Percentiles rank a stretch among this genome's conserved stretches.
These are phyloP conservation scores for Quaeritorhiza haematococci DNA, from an alignment of 371 early-diverging fungal species.

Conservation along the genomic window DNA sequence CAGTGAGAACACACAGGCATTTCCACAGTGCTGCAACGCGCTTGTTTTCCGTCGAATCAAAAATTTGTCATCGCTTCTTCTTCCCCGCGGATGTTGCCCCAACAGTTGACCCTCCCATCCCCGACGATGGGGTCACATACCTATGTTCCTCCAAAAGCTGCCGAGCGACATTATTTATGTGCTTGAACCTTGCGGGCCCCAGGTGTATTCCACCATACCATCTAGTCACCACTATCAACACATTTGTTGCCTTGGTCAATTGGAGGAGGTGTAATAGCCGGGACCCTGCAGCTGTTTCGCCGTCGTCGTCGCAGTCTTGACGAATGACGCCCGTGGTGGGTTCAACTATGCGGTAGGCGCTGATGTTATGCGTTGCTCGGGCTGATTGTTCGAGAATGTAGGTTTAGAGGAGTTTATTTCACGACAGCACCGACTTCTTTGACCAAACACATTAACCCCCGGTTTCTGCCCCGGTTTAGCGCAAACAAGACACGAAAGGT, in stretches of 20 bases:
- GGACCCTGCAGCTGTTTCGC: conserved; percentile 48
- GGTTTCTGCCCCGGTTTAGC: neutral
- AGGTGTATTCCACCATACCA: conserved; percentile 88
- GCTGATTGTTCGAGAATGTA: conserved; percentile 29
- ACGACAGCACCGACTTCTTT: neutral
- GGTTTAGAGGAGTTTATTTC: neutral
- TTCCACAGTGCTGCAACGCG: too few relatives aligned
- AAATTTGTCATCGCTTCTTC: too few relatives aligned
- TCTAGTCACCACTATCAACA: conserved; percentile 78
- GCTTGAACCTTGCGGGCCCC: conserved; percentile 83
- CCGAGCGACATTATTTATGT: conserved; percentile 82
- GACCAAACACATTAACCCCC: too few relatives aligned
- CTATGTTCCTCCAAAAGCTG: conserved; percentile 46
- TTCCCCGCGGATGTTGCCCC: too few relatives aligned
- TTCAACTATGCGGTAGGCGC: conserved; percentile 74
- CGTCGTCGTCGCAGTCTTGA: conserved; percentile 43
- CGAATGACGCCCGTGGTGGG: neutral
- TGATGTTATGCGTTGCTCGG: conserved; percentile 84
- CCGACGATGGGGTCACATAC: too few relatives aligned
- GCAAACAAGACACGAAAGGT: neutral
- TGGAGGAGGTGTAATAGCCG: conserved; percentile 75
- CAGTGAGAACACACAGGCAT: too few relatives aligned
- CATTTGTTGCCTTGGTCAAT: conserved; percentile 65
- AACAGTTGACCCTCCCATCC: too few relatives aligned
- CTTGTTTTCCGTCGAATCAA: too few relatives aligned